Evolutionary conservation across 345 rosid genomes (phyloP).

Genomic region (Eutrema yunnanense): DNA sequence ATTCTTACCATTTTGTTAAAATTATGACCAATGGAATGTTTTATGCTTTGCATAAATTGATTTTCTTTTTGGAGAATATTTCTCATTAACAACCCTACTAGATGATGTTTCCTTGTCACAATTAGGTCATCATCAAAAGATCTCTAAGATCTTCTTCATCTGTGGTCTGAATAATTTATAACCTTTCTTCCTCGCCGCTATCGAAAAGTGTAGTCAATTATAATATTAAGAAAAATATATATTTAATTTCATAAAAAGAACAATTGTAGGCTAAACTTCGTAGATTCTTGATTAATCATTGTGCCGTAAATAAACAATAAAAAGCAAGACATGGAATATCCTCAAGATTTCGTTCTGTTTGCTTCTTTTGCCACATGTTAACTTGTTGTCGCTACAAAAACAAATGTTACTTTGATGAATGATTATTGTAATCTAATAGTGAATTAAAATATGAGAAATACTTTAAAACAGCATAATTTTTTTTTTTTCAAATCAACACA

Average conservation of each 20-base stretch:
- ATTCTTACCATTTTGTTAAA: neutral
- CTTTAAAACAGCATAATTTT: too few species aligned
- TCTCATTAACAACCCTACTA: neutral
- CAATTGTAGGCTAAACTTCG: slow-evolving; percentile 16
- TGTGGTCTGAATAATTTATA: neutral
- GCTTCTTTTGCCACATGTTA: slow-evolving; percentile 35
- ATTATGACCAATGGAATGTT: neutral
- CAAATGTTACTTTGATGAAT: neutral
- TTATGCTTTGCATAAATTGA: neutral
- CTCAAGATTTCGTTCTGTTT: slow-evolving; percentile 27
- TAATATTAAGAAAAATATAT: neutral
- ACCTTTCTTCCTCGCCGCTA: slow-evolving; percentile 17
- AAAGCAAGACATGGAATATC: slow-evolving; percentile 32
- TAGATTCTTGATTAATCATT: slow-evolving; percentile 31
- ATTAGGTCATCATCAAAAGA: slow-evolving; percentile 24
- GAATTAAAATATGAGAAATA: neutral
- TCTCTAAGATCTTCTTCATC: slow-evolving; percentile 21
- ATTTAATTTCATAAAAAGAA: neutral
- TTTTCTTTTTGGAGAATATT: neutral
- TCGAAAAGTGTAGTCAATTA: slow-evolving; percentile 12
- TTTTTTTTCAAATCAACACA: too few species aligned
- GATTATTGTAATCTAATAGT: neutral
- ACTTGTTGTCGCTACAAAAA: slow-evolving; percentile 15
- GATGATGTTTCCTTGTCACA: slow-evolving; percentile 24
- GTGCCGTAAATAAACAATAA: slow-evolving; percentile 19